Evolutionary conservation across 345 rosid genomes (phyloP).

Genomic region (Mallotus nudiflorus): DNA sequence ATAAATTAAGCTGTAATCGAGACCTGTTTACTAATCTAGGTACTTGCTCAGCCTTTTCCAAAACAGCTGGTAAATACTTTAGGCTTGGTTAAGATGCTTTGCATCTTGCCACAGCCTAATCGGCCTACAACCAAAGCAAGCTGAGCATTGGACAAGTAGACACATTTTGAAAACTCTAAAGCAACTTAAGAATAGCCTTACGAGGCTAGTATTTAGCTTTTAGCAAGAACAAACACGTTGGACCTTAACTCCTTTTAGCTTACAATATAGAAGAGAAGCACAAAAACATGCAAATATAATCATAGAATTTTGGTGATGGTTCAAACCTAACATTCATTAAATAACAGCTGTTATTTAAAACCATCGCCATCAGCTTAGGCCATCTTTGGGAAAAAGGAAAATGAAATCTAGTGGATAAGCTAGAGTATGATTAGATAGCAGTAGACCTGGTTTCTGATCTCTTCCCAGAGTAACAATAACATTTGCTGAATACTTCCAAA

Average conservation of each 20-base stretch:
- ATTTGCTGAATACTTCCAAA: constrained; percentile 2
- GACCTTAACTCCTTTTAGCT: not conserved
- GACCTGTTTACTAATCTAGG: too few relatives aligned
- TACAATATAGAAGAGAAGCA: not conserved
- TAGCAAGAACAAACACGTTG: not conserved
- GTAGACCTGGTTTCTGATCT: not conserved
- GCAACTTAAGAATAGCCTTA: not conserved
- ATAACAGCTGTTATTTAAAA: not conserved
- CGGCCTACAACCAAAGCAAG: too few relatives aligned
- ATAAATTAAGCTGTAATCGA: too few relatives aligned
- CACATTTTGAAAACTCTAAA: not conserved
- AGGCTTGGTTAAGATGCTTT: too few relatives aligned
- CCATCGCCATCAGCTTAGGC: too few relatives aligned
- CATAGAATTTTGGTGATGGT: not conserved
- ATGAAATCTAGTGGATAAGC: not conserved
- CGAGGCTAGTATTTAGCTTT: not conserved
- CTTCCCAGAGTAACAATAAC: not conserved
- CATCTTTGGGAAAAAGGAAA: not conserved
- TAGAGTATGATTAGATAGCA: not conserved
- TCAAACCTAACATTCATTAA: not conserved
- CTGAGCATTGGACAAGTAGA: too few relatives aligned
- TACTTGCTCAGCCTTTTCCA: too few relatives aligned
- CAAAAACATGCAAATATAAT: not conserved
- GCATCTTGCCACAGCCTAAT: too few relatives aligned
- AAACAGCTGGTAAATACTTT: too few relatives aligned